Evolutionary conservation across 345 rosid species (phyloP).

Genomic region (Citrus reticulata): DNA sequence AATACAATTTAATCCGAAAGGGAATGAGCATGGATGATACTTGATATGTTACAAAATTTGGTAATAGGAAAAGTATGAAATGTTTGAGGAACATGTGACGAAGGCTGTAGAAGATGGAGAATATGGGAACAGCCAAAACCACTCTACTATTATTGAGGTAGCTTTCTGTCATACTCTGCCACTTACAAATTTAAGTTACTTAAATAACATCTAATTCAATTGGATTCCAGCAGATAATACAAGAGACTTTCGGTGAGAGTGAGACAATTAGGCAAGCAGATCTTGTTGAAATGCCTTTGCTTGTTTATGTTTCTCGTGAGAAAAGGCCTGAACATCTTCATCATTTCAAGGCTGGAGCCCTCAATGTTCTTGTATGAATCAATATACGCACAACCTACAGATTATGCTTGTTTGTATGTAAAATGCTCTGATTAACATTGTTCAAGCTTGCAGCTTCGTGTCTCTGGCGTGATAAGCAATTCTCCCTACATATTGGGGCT

Average conservation of each 20-base stretch:
- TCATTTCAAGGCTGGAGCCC: slow-evolving; percentile 56
- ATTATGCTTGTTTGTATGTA: not conserved
- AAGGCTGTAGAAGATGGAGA: slow-evolving; percentile 1
- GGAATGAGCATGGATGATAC: not conserved
- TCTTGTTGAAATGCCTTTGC: slow-evolving; percentile 23
- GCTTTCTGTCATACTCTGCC: not conserved
- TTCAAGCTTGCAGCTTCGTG: slow-evolving; percentile 33
- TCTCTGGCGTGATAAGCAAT: slow-evolving; percentile 44
- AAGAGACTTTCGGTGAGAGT: not conserved
- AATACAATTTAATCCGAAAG: not conserved
- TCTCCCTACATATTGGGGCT: slow-evolving; percentile 38
- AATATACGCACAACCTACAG: not conserved
- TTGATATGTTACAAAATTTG: not conserved
- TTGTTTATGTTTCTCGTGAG: slow-evolving; percentile 49
- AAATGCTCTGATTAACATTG: not conserved
- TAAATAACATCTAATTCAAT: not conserved
- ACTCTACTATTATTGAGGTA: slow-evolving; percentile 30
- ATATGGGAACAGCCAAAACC: slow-evolving; percentile 13
- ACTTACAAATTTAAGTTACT: not conserved
- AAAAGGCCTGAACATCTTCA: slow-evolving; percentile 31
- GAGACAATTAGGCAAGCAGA: not conserved
- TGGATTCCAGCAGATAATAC: not conserved
- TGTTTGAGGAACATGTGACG: slow-evolving; percentile 19
- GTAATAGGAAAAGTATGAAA: slow-evolving; percentile 14
- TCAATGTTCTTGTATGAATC: slow-evolving; percentile 41